phyloP scores from a whole-genome alignment of 2,329 filamentous ascomycete species.

The Thielaviopsis punctulata region DNA sequence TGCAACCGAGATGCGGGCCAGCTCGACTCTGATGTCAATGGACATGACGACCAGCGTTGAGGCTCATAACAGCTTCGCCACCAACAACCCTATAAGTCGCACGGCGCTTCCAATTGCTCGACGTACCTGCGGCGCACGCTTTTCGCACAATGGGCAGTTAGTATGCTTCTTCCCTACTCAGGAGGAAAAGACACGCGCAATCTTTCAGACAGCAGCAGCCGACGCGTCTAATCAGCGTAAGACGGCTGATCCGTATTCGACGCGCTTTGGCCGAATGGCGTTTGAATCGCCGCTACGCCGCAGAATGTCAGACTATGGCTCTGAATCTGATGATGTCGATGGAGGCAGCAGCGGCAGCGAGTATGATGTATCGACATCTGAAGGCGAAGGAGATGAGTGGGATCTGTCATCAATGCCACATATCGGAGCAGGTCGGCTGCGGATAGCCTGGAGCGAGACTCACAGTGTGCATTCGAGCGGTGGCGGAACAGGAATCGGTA shows the following conservation, averaged over 20 bases:
- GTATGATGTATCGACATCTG: conserved; percentile 26
- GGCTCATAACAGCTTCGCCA: conserved; percentile 26
- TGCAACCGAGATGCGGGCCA: conserved; percentile 32
- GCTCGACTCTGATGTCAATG: conserved; percentile 43
- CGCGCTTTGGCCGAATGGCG: conserved; percentile 37
- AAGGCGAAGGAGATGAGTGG: conserved; percentile 45
- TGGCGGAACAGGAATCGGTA: conserved; percentile 35
- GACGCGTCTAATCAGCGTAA: conserved; percentile 24
- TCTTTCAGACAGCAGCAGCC: conserved; percentile 19
- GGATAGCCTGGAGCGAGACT: conserved; percentile 38
- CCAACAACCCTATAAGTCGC: conserved; percentile 24
- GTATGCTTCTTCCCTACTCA: conserved; percentile 55
- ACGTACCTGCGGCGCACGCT: conserved; percentile 41
- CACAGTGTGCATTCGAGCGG: conserved; percentile 42
- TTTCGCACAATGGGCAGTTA: conserved; percentile 43
- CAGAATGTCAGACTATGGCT: conserved; percentile 31
- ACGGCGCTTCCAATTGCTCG: conserved; percentile 38
- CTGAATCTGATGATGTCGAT: conserved; percentile 27
- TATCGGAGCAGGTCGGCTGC: conserved; percentile 24
- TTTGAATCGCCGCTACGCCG: conserved; percentile 33
- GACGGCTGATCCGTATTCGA: conserved; percentile 36
- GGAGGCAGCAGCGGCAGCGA: conserved; percentile 20
- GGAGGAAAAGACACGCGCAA: conserved; percentile 37
- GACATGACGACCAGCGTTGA: conserved; percentile 39
- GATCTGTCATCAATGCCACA: conserved; percentile 26